Base-by-base conservation (phyloP, 2,329 filamentous ascomycete genomes). In the Sordariomycetes sp. region DNA sequence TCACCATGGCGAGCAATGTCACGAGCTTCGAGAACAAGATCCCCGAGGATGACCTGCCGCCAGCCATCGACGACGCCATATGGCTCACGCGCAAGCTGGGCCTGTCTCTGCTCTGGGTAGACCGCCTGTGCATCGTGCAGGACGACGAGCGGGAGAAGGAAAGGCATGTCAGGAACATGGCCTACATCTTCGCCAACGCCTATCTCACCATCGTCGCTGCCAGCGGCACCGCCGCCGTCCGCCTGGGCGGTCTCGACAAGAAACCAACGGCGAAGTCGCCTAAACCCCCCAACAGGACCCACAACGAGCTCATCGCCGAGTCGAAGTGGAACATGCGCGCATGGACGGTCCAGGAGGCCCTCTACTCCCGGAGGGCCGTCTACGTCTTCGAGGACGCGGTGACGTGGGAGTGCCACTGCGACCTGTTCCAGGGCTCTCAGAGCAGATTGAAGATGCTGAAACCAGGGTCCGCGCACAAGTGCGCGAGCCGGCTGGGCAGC, bases 361-460 rank as follows among this genome's bases (percentile, higher is more conserved):
- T 75, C 16, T 77, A 76, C 61, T 71, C 74, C 25, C 67, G 74
- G 32, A 71, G 74, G 11, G 68, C 69, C 12, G 67, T 76, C 56
- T 76, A 72, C 64, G 71, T 77, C 61, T 76, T 76, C 56, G 70
- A 74, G 34, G 72, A 76, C 24, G 60, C 67, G 10, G 67, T 76
- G 14, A 74, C 73, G 1, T 76, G 74, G 74, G 72, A 76, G 60
- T 77, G 74, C 55, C 74, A 77, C 62, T 76, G 74, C 65, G 70
- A 75, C 37, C 63, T 70, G 3, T 76, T 74, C 72, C 70, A 75
- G 57, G 69, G 70, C 58, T 61, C 70, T 3, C 57, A 40, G 22
- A 55, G 55, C n/a, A 63, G 63, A 57, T 59, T 62, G 50, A 61
- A 60, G 58, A 59, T 64, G 16, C 60, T 63, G 35, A 60, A 60